Evolutionary conservation across 192 early-diverging fungal species (phyloP).

Genomic region (Backusella australiensis): DNA sequence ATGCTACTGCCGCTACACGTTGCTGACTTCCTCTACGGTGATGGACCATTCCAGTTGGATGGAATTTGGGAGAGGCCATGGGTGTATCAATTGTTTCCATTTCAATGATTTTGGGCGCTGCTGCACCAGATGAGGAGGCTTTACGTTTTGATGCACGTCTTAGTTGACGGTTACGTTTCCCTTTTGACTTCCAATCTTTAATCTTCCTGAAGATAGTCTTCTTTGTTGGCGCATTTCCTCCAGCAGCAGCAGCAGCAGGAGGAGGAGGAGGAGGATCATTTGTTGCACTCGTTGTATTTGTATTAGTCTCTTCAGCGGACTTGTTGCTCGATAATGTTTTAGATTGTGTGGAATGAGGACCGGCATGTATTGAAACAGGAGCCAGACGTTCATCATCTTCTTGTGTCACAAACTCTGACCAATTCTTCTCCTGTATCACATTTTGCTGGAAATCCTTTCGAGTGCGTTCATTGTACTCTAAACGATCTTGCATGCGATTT

Average conservation of each 20-base stretch:
- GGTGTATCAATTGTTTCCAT: conserved; percentile 41
- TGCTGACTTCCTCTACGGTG: not conserved
- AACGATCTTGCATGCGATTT: conserved; percentile 39
- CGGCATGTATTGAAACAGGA: not conserved
- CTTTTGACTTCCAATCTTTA: conserved; percentile 17
- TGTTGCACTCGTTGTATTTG: not conserved
- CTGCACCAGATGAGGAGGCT: not conserved
- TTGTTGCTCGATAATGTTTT: not conserved
- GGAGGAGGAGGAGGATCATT: not conserved
- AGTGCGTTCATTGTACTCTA: conserved; percentile 33
- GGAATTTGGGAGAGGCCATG: conserved; percentile 26
- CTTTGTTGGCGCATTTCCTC: not conserved
- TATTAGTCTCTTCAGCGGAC: not conserved
- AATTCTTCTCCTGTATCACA: conserved; percentile 18
- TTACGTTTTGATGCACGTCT: not conserved
- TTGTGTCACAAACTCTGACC: conserved; percentile 34
- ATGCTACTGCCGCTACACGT: not conserved
- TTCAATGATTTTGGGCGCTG: conserved; percentile 27
- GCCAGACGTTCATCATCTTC: not conserved
- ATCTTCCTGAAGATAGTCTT: conserved; percentile 11
- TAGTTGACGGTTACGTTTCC: not conserved
- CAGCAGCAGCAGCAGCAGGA: too few species aligned
- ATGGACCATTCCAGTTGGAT: not conserved
- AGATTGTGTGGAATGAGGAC: not conserved
- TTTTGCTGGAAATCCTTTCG: conserved; percentile 28